These are phyloP conservation scores for Hirsutella minnesotensis DNA, from an alignment of 2,329 filamentous ascomycete species.

Conservation along the genomic window DNA sequence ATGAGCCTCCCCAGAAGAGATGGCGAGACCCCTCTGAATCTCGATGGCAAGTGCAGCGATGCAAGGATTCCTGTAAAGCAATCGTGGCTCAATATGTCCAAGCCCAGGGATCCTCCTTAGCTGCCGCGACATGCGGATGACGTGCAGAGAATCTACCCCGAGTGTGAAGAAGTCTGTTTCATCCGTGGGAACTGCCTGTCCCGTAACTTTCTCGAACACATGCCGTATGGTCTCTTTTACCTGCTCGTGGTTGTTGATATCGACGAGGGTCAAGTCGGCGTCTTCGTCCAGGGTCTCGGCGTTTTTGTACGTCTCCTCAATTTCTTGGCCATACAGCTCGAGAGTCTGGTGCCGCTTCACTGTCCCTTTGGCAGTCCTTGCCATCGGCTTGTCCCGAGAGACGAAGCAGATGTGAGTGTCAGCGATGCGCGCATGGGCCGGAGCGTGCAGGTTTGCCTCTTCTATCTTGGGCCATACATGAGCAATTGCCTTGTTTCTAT, in stretches of 20 bases:
- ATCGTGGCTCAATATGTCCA: neutral
- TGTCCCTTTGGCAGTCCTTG: slow-evolving; percentile 4
- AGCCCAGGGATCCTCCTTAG: neutral
- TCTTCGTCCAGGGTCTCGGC: neutral
- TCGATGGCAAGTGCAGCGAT: neutral
- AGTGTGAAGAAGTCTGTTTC: slow-evolving; percentile 4
- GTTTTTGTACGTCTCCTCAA: slow-evolving; percentile 5
- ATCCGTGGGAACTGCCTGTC: neutral
- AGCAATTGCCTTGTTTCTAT: neutral
- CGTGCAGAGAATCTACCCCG: slow-evolving; percentile 5
- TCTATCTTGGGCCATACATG: slow-evolving; percentile 2
- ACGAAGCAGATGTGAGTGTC: slow-evolving; percentile 1
- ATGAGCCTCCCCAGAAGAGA: neutral
- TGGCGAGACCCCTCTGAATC: neutral
- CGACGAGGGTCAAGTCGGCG: neutral
- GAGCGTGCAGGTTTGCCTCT: slow-evolving; percentile 2
- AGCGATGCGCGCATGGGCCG: slow-evolving; percentile 3
- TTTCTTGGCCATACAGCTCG: slow-evolving; percentile 4
- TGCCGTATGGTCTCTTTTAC: neutral
- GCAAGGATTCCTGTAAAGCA: neutral
- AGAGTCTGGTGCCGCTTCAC: slow-evolving; percentile 6
- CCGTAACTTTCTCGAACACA: neutral
- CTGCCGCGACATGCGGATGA: neutral
- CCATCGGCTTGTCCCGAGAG: neutral
- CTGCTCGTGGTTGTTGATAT: neutral